phyloP scores from a whole-genome alignment of 2,329 filamentous ascomycete genomes.

The Colletotrichum brevisporum region DNA sequence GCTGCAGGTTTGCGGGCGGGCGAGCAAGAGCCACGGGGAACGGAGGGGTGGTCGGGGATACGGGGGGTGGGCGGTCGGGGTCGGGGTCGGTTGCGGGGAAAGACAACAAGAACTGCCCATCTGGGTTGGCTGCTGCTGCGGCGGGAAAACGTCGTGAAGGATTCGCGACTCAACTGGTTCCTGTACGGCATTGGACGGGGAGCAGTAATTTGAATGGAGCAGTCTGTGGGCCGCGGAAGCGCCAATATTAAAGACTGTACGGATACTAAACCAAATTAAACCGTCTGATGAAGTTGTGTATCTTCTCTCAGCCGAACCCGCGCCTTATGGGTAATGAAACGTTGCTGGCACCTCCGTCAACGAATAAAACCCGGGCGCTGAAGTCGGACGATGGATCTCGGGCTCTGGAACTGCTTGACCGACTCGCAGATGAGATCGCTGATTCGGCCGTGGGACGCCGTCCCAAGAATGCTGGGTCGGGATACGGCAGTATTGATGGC shows the following conservation, averaged over 20 bases:
- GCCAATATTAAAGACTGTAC: constrained; percentile 15
- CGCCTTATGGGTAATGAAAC: neutral
- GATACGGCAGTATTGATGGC: constrained; percentile 27
- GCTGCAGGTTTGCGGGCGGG: constrained; percentile 36
- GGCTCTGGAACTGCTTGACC: neutral
- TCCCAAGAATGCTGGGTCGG: constrained; percentile 28
- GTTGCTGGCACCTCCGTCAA: constrained; percentile 5
- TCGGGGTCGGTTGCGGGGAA: constrained; percentile 37
- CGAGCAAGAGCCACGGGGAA: constrained; percentile 17
- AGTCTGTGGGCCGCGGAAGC: constrained; percentile 8
- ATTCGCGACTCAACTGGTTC: neutral
- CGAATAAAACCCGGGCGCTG: constrained; percentile 10
- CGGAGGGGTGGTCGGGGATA: constrained; percentile 30
- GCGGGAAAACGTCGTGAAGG: neutral
- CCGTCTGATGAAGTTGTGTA: neutral
- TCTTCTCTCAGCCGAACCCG: neutral
- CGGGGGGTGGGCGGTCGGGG: constrained; percentile 15
- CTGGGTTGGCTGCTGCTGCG: neutral
- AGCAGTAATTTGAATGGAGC: constrained; percentile 8
- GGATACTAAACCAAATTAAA: constrained; percentile 12
- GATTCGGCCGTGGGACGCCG: constrained; percentile 10
- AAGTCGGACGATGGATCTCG: constrained; percentile 8
- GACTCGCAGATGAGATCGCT: neutral
- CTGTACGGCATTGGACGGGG: constrained; percentile 21
- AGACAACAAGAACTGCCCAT: neutral